Percentiles rank a stretch among this genome's conserved stretches.
These are phyloP conservation scores for Ganoderma meredithae DNA, from an alignment of 1,284 basidiomycete species.

Conservation along the genomic window DNA sequence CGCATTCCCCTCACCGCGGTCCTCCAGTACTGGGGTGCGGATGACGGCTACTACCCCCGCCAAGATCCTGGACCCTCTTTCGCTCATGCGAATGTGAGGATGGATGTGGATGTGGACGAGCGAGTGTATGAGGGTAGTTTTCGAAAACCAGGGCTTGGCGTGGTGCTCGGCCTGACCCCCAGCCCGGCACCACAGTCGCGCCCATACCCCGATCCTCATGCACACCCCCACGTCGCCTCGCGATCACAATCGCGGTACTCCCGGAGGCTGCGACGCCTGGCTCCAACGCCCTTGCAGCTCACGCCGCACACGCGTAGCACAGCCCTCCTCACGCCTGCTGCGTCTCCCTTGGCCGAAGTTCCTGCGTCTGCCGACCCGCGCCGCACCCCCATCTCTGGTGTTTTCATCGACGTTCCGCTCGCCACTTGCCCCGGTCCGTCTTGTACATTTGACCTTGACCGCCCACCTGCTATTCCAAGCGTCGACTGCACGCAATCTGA, in stretches of 20 bases:
- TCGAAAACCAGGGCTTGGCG: conserved; percentile 20
- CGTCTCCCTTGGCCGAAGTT: conserved; percentile 6
- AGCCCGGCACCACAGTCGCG: conserved; percentile 23
- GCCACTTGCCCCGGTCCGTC: conserved; percentile 2
- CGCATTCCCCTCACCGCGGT: conserved; percentile 27
- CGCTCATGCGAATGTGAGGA: conserved; percentile 13
- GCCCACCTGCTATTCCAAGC: conserved; percentile 14
- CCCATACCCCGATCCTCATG: conserved; percentile 13
- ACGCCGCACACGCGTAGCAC: conserved; percentile 26
- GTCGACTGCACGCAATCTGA: conserved; percentile 9
- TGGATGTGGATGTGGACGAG: conserved; percentile 14
- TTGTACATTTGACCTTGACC: conserved; percentile 14
- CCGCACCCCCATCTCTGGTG: conserved; percentile 11
- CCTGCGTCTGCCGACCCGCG: neutral
- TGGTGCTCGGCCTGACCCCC: conserved; percentile 23
- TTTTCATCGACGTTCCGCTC: conserved; percentile 20
- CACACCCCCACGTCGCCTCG: conserved; percentile 2
- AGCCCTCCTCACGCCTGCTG: conserved; percentile 15
- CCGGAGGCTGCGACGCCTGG: conserved; percentile 31
- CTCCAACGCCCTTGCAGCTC: conserved; percentile 31
- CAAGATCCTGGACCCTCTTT: conserved; percentile 9
- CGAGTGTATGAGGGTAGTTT: conserved; percentile 9
- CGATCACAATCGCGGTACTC: conserved; percentile 28
- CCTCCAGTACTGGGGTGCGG: conserved; percentile 25
- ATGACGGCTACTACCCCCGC: conserved; percentile 19